Evolutionary conservation across 768 basidiomycete genomes (phyloP).

Genomic region (Coprinopsis sp.): DNA sequence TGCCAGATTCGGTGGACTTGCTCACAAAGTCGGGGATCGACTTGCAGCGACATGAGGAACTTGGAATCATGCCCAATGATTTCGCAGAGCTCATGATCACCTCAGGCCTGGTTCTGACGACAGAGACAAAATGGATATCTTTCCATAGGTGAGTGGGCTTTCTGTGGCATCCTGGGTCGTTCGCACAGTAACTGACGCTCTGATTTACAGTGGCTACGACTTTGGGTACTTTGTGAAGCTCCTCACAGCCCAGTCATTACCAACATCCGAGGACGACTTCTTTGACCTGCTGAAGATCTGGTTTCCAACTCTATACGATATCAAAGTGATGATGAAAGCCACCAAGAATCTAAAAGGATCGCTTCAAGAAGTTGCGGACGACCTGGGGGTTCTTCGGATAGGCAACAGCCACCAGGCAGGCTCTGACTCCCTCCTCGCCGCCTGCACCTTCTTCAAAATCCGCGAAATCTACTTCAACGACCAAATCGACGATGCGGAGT

Average conservation of each 20-base stretch:
- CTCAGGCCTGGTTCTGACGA: constrained; percentile 83
- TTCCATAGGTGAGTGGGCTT: constrained; percentile 80
- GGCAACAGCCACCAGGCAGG: constrained; percentile 94
- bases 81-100: constrained; percentile 98
- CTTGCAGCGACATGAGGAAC: constrained; percentile 87
- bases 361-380: constrained; percentile 93
- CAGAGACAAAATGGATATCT: constrained; percentile 93
- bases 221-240: constrained; percentile 98
- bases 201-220: constrained; percentile 79
- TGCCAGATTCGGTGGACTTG: constrained; percentile 94
- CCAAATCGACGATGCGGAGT: constrained; percentile 77
- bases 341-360: constrained; percentile 85
- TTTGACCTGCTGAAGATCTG: constrained; percentile 83
- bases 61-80: constrained; percentile 88
- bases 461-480: constrained; percentile 88
- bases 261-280: constrained; percentile 84
- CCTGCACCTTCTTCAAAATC: constrained; percentile 95
- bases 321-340: constrained; percentile 92
- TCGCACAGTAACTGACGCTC: background rate
- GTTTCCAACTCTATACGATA: constrained; percentile 97
- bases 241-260: constrained; percentile 79
- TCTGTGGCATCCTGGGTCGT: background rate
- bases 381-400: constrained; percentile 86
- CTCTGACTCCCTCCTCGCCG: constrained; percentile 92
- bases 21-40: constrained; percentile 95